Base-by-base conservation (phyloP, 441 rosid genomes). In the California macrophylla region DNA sequence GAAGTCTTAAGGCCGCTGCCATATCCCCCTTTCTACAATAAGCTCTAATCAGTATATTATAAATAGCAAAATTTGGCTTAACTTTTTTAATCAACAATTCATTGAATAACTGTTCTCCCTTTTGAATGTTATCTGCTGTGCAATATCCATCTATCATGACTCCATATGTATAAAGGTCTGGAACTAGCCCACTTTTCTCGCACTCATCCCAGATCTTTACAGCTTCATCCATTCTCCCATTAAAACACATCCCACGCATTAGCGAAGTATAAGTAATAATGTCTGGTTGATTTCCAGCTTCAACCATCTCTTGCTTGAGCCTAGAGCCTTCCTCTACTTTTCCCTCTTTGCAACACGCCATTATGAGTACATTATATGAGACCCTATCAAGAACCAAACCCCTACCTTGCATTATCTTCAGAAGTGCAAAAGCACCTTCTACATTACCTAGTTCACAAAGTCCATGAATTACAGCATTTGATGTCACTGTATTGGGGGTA, bases 381-480 rank as follows among this genome's bases (percentile, higher is more conserved):
- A 78, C 56, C 32, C 15, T 79, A 82, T 89, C 93, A 82, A 84
- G 73, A 56, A 69, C 78, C 72, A 85, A 78, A 50, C 83, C 82
- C 77, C 83, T 84, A 15, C 64, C 69, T 61, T 81, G 69, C 81
- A 91, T 85, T 76, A 79, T 84, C 76, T 82, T 72, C 13, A 86
- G 77, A 77, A 86, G 71, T 74, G 80, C 78, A 71, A 67, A 71
- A 67, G 88, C 89, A 71, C 80, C 92, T 64, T 79, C 78, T 52
- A 77, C 65, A 74, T 81, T 80, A 64, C 87, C 89, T 61, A 84
- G 86, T 80, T 82, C 78, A 79, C 85, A 86, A 26, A 89, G 85
- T 56, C 97, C 90, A 81, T 83, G 76, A 78, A 91, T 85, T 74
- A 89, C 77, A 68, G 96, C 90, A 85, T 91, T 89, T 58, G 90